phyloP scores from a whole-genome alignment of 1,139 yeast species.

The Spencermartinsiella ligniputridi region DNA sequence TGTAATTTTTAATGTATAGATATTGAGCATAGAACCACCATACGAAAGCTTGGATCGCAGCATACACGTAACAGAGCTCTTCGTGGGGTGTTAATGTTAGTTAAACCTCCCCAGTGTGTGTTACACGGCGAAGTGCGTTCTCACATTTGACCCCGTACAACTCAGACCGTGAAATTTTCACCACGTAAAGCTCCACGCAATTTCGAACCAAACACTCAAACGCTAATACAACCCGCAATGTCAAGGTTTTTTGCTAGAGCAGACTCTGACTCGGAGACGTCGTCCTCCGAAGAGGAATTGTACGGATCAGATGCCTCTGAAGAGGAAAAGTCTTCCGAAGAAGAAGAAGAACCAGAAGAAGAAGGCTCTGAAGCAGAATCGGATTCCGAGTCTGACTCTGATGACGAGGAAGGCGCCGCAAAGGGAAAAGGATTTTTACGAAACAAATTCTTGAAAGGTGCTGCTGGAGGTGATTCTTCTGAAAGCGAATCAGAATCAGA shows the following conservation, averaged over 20 bases:
- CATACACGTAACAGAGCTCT: too few species aligned
- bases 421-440: conserved; percentile 57
- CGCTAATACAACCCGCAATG: conserved; percentile 37
- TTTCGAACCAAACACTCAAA: background rate
- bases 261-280: conserved; percentile 51
- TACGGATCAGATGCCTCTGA: conserved; percentile 49
- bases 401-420: conserved; percentile 43
- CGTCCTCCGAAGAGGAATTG: conserved; percentile 66
- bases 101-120: too few species aligned
- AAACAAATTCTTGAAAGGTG: conserved; percentile 42
- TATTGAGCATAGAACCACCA: too few species aligned
- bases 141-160: background rate
- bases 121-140: background rate
- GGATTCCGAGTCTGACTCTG: conserved; percentile 38
- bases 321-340: conserved; percentile 23
- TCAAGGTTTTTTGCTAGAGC: conserved; percentile 74
- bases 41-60: too few species aligned
- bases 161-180: background rate
- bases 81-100: too few species aligned
- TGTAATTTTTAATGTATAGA: too few species aligned
- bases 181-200: background rate
- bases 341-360: conserved; percentile 35
- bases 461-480: conserved; percentile 43
- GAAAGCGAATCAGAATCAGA: conserved; percentile 51
- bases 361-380: conserved; percentile 28